Evolutionary conservation across 352 stramenopile species (phyloP).

Genomic region (Phytophthora pisi): DNA sequence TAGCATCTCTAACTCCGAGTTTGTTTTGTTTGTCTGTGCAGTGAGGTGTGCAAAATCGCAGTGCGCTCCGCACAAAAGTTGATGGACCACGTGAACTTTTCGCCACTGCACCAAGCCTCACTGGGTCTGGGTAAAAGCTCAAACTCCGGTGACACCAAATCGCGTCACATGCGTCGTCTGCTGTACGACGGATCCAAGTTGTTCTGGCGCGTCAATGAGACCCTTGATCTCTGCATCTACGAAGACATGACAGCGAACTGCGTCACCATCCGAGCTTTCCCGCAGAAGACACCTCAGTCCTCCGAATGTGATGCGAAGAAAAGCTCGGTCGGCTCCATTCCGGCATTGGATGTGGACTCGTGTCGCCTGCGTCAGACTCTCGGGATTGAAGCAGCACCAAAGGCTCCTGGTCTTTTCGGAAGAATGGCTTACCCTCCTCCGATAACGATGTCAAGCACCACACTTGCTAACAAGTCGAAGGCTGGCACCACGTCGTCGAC

Average conservation of each 20-base stretch:
- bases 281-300: constrained; percentile 41
- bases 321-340: constrained; percentile 38
- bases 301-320: constrained; percentile 17
- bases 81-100: constrained; percentile 89
- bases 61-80: constrained; percentile 88
- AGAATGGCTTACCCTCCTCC: constrained; percentile 27
- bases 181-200: constrained; percentile 88
- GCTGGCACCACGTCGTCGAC: constrained; percentile 7
- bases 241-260: constrained; percentile 73
- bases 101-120: constrained; percentile 83
- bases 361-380: constrained; percentile 51
- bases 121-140: constrained; percentile 52
- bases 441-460: constrained; percentile 7
- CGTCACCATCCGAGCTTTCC: constrained; percentile 70
- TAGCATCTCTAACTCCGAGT: constrained; percentile 7
- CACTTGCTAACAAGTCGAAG: constrained; percentile 16
- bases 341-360: constrained; percentile 63
- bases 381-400: constrained; percentile 28
- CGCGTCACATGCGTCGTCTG: constrained; percentile 51
- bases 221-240: constrained; percentile 84
- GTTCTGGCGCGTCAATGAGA: constrained; percentile 90
- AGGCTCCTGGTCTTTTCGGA: constrained; percentile 14
- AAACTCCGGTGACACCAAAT: constrained; percentile 24
- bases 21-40: constrained; percentile 23
- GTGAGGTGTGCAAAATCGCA: constrained; percentile 90